phyloP scores from a whole-genome alignment of 1,284 basidiomycete species.

The Cutaneotrichosporon arboriforme region DNA sequence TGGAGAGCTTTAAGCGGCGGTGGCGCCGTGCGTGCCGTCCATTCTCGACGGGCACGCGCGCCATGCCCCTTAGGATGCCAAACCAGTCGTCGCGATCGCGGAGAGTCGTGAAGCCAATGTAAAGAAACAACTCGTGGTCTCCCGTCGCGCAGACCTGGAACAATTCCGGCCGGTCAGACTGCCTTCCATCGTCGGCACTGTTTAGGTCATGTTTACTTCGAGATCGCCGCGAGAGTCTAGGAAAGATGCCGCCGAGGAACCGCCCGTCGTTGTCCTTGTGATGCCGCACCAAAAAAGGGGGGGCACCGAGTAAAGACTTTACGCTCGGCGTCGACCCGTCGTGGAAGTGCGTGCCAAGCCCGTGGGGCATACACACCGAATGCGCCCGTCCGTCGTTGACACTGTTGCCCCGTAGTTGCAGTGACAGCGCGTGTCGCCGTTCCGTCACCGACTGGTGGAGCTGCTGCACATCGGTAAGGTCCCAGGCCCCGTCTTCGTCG shows the following conservation, averaged over 20 bases:
- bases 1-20: slow-evolving; percentile 21
- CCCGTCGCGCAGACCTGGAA: background rate
- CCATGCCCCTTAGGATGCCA: slow-evolving; percentile 14
- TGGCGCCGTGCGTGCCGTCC: slow-evolving; percentile 9
- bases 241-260: background rate
- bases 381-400: too few relatives aligned
- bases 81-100: slow-evolving; percentile 20
- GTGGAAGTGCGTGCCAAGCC: too few relatives aligned
- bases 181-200: too few relatives aligned
- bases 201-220: background rate
- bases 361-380: too few relatives aligned
- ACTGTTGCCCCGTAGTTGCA: slow-evolving; percentile 2
- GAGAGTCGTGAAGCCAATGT: slow-evolving; percentile 9
- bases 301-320: too few relatives aligned
- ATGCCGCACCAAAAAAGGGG: too few relatives aligned
- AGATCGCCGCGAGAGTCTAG: background rate
- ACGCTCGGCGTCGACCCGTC: too few relatives aligned
- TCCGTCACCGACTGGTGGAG: slow-evolving; percentile 13
- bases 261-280: too few relatives aligned
- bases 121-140: slow-evolving; percentile 5
- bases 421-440: slow-evolving; percentile 6
- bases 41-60: slow-evolving; percentile 4
- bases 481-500: slow-evolving; percentile 3
- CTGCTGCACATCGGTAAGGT: slow-evolving; percentile 15
- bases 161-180: background rate